A percentile compares a stretch with the other conserved stretches of the same genome.
phyloP scores from a whole-genome alignment of 257 asterid genomes.

The Solanum verrucosum region DNA sequence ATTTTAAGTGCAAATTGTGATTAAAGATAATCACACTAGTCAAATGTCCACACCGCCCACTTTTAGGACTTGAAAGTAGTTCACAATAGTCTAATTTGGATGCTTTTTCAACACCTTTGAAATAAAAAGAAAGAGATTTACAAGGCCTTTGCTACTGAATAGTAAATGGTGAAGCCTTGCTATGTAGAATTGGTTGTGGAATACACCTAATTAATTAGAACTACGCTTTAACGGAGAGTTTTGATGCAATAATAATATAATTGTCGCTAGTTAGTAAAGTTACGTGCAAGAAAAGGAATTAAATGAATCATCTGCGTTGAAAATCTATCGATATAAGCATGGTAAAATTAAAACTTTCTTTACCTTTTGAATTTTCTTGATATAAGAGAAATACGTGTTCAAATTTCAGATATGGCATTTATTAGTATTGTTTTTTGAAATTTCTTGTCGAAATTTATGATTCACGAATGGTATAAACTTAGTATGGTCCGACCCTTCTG shows the following conservation, averaged over 20 bases:
- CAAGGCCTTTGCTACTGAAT: neutral
- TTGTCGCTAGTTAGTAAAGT: neutral
- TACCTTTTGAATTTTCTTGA: neutral
- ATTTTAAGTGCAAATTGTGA: neutral
- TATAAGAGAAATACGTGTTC: neutral
- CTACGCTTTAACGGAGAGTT: neutral
- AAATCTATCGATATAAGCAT: neutral
- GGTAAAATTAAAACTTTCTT: neutral
- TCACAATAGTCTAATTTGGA: neutral
- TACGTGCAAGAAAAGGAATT: neutral
- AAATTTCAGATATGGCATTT: neutral
- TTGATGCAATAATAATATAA: neutral
- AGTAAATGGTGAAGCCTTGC: neutral
- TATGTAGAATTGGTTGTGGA: neutral
- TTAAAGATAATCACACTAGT: neutral
- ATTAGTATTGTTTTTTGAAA: neutral
- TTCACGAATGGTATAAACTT: neutral
- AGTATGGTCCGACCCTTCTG: neutral
- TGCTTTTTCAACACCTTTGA: neutral
- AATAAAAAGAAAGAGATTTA: neutral
- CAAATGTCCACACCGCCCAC: conserved; percentile 3
- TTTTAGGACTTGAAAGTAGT: neutral
- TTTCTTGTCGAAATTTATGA: neutral
- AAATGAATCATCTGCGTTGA: neutral
- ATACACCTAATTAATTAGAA: neutral